Conservation (phyloP, 768 basidiomycete species). For the Hortiboletus campestris region DNA sequence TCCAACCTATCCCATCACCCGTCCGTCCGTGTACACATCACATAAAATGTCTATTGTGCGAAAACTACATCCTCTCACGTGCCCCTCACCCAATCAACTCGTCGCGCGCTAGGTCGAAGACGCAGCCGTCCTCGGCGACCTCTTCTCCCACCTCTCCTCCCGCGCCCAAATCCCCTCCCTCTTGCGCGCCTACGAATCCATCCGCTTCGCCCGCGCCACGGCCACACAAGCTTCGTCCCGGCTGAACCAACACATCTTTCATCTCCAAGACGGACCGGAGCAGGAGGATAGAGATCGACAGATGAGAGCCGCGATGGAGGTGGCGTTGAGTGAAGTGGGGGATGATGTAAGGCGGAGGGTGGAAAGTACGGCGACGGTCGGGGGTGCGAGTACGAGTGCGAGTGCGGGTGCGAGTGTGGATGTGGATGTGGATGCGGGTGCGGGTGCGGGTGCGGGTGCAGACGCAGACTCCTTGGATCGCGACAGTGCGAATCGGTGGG, state of each 20-base stretch:
- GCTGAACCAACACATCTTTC: slow-evolving; percentile 53
- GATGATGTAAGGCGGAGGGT: slow-evolving; percentile 8
- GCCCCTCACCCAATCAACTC: too few species aligned
- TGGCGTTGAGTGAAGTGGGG: slow-evolving; percentile 29
- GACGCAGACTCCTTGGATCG: too few species aligned
- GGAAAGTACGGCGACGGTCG: slow-evolving; percentile 12
- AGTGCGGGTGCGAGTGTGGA: too few species aligned
- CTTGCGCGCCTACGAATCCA: slow-evolving; percentile 49
- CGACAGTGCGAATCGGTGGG: too few species aligned
- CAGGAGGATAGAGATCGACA: slow-evolving; percentile 49
- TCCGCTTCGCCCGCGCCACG: slow-evolving; percentile 50
- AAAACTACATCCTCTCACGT: too few species aligned
- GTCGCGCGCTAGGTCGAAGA: slow-evolving; percentile 31
- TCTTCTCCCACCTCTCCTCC: slow-evolving; percentile 39
- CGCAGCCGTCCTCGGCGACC: slow-evolving; percentile 42
- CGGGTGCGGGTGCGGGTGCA: too few species aligned
- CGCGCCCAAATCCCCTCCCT: slow-evolving; percentile 37
- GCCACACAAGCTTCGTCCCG: slow-evolving; percentile 49
- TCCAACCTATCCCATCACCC: not conserved
- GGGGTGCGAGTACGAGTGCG: not conserved
- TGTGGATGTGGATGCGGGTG: too few species aligned
- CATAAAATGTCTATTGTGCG: too few species aligned
- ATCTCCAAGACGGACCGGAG: slow-evolving; percentile 52
- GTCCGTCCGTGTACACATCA: not conserved
- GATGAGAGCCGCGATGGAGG: slow-evolving; percentile 50